Evolutionary conservation across 2,329 filamentous ascomycete genomes (phyloP).

Genomic region (Fusarium brevicatenulatum): DNA sequence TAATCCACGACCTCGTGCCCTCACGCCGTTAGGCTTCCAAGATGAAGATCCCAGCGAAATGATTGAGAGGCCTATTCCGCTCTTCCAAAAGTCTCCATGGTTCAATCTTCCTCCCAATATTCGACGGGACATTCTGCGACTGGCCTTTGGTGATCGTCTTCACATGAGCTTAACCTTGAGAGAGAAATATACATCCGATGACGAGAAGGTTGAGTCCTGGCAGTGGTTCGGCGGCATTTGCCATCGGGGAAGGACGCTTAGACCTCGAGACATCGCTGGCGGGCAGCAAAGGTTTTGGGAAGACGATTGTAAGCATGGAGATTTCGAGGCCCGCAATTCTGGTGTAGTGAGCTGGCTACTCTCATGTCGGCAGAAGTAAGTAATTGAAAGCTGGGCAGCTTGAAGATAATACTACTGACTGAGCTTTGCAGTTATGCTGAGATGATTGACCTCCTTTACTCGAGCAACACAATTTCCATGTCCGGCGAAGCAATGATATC

Average conservation of each 20-base stretch:
- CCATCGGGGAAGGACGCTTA: not conserved
- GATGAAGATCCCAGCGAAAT: not conserved
- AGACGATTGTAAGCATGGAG: not conserved
- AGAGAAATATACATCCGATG: not conserved
- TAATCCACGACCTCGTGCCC: not conserved
- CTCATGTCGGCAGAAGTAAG: constrained; percentile 20
- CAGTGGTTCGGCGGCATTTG: not conserved
- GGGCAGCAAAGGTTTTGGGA: not conserved
- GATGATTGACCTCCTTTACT: constrained; percentile 2
- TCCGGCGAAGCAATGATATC: not conserved
- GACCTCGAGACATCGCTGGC: not conserved
- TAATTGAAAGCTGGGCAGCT: not conserved
- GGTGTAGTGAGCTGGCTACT: constrained; percentile 1
- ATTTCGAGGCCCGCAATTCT: accelerated
- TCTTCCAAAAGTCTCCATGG: not conserved
- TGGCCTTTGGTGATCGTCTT: not conserved
- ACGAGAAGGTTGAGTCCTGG: not conserved
- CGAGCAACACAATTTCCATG: not conserved
- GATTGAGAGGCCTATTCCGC: not conserved
- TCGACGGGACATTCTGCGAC: not conserved
- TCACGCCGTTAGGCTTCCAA: not conserved
- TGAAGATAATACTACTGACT: not conserved
- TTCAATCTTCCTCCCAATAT: not conserved
- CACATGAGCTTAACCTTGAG: not conserved
- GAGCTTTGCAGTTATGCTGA: not conserved